Percentiles rank a stretch among this genome's conserved stretches.
Conservation (phyloP, 106 monocot species). For the Cymbidium sinense region DNA sequence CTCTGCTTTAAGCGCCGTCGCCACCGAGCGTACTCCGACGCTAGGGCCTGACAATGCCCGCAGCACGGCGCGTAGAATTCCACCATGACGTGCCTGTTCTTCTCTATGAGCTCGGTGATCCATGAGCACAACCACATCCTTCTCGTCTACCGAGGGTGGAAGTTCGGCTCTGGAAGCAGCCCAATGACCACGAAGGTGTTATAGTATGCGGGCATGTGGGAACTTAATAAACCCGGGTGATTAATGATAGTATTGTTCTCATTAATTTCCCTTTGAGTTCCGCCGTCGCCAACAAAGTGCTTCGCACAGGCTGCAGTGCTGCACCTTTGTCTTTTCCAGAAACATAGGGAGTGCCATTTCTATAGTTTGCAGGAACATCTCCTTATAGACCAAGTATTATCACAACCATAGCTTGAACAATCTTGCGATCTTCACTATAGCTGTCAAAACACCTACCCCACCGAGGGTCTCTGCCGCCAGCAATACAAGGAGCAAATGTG, state of each 20-base stretch:
- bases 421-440: conserved; percentile 43
- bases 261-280: conserved; percentile 30
- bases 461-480: conserved; percentile 55
- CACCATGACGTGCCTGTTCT: no score
- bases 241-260: conserved; percentile 41
- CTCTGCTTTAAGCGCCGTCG: no score
- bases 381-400: conserved; percentile 43
- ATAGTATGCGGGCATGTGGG: conserved; percentile 47
- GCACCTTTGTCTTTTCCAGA: conserved; percentile 31
- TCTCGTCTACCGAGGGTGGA: no score
- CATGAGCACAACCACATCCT: no score
- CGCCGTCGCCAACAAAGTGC: conserved; percentile 44
- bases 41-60: no score
- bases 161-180: no score
- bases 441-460: conserved; percentile 71
- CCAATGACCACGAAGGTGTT: conserved; percentile 17
- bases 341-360: no score
- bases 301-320: conserved; percentile 34
- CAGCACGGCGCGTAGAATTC: no score
- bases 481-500: conserved; percentile 63
- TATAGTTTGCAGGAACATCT: no score
- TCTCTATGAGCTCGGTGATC: no score
- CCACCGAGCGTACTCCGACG: no score
- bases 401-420: conserved; percentile 45
- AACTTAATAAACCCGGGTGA: no score